phyloP scores from a whole-genome alignment of 495 filamentous ascomycete species.

The Aspergillus cavernicola region DNA sequence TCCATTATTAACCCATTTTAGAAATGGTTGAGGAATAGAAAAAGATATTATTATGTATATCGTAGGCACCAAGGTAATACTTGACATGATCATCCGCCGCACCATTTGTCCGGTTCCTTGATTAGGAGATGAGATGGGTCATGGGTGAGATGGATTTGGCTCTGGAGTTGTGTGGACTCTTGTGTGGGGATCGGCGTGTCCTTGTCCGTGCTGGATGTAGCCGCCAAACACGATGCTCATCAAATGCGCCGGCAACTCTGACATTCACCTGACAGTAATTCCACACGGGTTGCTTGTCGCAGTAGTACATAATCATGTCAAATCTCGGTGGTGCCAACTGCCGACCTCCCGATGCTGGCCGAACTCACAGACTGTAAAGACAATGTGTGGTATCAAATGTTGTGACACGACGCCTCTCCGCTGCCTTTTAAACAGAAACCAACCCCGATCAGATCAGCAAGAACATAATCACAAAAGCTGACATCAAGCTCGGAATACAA shows the following conservation, averaged over 20 bases:
- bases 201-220: constrained; percentile 2
- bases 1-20: too few species aligned
- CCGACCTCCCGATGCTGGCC: neutral
- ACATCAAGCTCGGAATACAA: neutral
- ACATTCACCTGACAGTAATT: neutral
- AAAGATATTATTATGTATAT: neutral
- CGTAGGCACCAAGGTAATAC: neutral
- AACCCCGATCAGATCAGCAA: neutral
- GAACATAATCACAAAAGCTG: neutral
- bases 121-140: neutral
- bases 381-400: constrained; percentile 18
- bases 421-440: constrained; percentile 25
- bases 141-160: neutral
- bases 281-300: neutral
- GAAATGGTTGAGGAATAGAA: too few species aligned
- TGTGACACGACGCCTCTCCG: constrained; percentile 30
- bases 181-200: constrained; percentile 5
- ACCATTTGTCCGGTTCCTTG: neutral
- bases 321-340: neutral
- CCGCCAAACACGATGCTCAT: neutral
- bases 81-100: neutral
- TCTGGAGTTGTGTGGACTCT: neutral
- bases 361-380: constrained; percentile 5
- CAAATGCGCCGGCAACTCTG: neutral
- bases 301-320: neutral